A percentile compares a stretch with the other conserved stretches of the same genome.
Conservation (phyloP, 139 green algal species). For the Chlamydomonas sphaeroides region DNA sequence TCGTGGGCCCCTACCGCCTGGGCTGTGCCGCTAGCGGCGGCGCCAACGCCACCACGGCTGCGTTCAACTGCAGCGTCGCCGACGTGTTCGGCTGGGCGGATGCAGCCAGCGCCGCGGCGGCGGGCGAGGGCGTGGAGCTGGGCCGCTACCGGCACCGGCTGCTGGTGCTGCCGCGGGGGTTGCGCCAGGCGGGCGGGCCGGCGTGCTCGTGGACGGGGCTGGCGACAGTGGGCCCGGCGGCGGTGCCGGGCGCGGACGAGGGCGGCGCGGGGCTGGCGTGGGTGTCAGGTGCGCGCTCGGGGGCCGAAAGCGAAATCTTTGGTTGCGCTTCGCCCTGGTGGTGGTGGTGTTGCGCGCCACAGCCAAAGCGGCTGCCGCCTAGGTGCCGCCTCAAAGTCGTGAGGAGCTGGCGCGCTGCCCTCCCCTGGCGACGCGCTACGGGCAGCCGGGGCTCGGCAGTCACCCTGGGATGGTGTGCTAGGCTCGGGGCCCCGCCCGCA, state of each 20-base stretch:
- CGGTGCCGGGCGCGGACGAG: background rate
- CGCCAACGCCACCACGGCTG: constrained; percentile 2
- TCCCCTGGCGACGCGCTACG: too few species aligned
- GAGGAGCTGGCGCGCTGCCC: too few species aligned
- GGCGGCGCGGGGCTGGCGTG: too few species aligned
- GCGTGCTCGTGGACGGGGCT: constrained; percentile 30
- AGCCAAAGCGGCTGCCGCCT: too few species aligned
- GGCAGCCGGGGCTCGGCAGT: too few species aligned
- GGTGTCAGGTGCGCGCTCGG: too few species aligned
- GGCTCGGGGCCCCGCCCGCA: too few species aligned
- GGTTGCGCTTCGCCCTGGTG: too few species aligned
- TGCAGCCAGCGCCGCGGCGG: constrained; percentile 10
- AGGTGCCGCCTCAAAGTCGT: too few species aligned
- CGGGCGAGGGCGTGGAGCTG: constrained; percentile 21
- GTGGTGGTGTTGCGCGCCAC: too few species aligned
- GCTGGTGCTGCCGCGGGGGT: constrained; percentile 21
- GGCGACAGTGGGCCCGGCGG: constrained; percentile 20
- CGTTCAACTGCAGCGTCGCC: background rate
- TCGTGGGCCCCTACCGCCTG: constrained; percentile 4
- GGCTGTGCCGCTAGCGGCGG: background rate
- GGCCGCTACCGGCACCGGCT: constrained; percentile 29
- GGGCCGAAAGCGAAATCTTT: too few species aligned
- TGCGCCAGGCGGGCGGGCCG: constrained; percentile 3
- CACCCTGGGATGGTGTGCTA: too few species aligned
- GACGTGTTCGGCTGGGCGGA: constrained; percentile 46